phyloP scores from a whole-genome alignment of 371 early-diverging fungal species.

The Mortierella sp. region DNA sequence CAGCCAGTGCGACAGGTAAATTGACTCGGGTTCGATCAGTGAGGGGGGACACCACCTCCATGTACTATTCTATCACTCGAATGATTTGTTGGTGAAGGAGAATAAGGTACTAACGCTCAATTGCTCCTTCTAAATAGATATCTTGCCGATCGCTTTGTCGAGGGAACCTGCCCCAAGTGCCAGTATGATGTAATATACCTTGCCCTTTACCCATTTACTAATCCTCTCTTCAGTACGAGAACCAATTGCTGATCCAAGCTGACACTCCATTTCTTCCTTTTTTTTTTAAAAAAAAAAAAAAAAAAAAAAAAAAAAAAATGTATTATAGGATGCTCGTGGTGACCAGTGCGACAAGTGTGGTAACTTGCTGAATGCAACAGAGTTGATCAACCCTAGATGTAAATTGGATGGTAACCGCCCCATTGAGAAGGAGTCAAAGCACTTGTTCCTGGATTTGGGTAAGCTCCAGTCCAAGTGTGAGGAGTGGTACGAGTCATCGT shows the following conservation, averaged over 20 bases:
- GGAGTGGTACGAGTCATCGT: constrained; percentile 77
- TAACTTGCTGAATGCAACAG: constrained; percentile 89
- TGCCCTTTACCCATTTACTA: not conserved
- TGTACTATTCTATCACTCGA: no score
- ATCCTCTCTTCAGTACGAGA: not conserved
- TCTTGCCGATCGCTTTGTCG: constrained; percentile 99
- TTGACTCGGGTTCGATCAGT: constrained; percentile 4
- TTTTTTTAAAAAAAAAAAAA: not conserved
- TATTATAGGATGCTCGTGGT: constrained; percentile 94
- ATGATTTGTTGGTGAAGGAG: no score
- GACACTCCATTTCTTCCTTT: not conserved
- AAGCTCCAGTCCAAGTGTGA: constrained; percentile 81
- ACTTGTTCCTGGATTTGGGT: constrained; percentile 94
- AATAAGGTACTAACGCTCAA: not conserved
- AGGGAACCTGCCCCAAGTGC: constrained; percentile 96
- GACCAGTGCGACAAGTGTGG: constrained; percentile 99
- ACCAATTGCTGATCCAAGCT: not conserved
- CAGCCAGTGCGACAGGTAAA: constrained; percentile 82
- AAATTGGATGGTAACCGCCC: constrained; percentile 91
- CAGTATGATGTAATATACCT: constrained; percentile 72
- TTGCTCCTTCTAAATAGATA: constrained; percentile 69
- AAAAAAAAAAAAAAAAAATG: no score
- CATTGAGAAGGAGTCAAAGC: constrained; percentile 87
- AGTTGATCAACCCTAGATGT: constrained; percentile 97
- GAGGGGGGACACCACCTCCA: no score